Evolutionary conservation across 192 early-diverging fungal genomes (phyloP).

Genomic region (Entomortierella parvispora): DNA sequence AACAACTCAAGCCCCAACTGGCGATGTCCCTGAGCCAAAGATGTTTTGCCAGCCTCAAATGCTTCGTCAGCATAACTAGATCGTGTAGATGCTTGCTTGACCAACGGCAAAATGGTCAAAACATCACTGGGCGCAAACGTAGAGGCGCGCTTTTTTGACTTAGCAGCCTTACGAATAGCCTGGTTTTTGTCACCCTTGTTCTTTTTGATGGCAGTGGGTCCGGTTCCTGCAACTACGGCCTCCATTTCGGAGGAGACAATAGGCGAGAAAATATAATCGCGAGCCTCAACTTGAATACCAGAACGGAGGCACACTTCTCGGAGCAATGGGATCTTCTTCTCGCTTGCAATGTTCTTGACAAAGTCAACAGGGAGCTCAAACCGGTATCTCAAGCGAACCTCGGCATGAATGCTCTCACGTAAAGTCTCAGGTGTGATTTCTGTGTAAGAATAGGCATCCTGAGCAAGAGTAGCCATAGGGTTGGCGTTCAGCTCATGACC

Average conservation of each 20-base stretch:
- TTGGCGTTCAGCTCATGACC: slow-evolving; percentile 67
- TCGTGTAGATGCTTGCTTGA: slow-evolving; percentile 73
- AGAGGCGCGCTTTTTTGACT: slow-evolving; percentile 62
- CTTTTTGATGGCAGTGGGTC: slow-evolving; percentile 19
- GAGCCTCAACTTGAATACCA: slow-evolving; percentile 87
- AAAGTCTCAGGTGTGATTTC: slow-evolving; percentile 73
- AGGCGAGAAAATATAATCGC: slow-evolving; percentile 74
- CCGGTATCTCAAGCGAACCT: slow-evolving; percentile 81
- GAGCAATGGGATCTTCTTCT: slow-evolving; percentile 74
- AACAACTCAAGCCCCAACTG: slow-evolving; percentile 85
- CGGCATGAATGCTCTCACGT: slow-evolving; percentile 63
- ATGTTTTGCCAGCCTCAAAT: slow-evolving; percentile 85
- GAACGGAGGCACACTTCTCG: slow-evolving; percentile 86
- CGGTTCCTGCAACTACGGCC: slow-evolving; percentile 26
- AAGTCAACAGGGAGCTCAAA: slow-evolving; percentile 70
- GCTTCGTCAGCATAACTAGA: slow-evolving; percentile 89
- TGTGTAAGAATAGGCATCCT: slow-evolving; percentile 58
- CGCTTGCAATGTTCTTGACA: slow-evolving; percentile 52
- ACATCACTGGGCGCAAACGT: slow-evolving; percentile 76
- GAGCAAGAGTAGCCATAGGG: slow-evolving; percentile 59
- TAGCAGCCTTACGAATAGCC: slow-evolving; percentile 39
- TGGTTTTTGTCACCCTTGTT: slow-evolving; percentile 51
- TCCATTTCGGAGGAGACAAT: slow-evolving; percentile 31
- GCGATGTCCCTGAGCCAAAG: slow-evolving; percentile 81
- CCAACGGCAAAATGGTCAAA: slow-evolving; percentile 75